These are phyloP conservation scores for Datisca glomerata DNA, from an alignment of 306 rosid genomes.

Conservation along the genomic window DNA sequence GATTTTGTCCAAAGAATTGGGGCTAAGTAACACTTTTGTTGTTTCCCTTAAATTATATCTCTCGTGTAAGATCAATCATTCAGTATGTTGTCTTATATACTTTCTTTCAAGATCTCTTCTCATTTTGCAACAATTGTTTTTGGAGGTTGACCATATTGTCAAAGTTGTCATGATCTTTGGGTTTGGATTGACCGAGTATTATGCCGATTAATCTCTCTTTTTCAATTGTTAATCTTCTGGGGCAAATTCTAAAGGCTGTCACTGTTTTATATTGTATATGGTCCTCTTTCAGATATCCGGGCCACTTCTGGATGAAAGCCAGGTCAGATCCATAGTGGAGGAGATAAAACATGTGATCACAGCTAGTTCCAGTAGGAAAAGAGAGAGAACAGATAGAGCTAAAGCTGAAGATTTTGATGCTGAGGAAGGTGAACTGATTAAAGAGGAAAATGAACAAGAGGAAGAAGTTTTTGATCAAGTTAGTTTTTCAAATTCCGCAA, in stretches of 20 bases:
- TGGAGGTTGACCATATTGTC: too few species aligned
- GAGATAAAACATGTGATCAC: constrained; percentile 92
- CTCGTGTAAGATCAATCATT: too few species aligned
- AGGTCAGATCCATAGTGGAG: constrained; percentile 73
- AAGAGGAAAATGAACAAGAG: constrained; percentile 98
- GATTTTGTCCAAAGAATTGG: too few species aligned
- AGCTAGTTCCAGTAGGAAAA: constrained; percentile 86
- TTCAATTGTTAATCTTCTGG: background rate
- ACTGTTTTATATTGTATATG: too few species aligned
- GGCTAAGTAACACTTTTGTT: too few species aligned
- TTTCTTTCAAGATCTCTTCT: too few species aligned
- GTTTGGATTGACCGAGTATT: background rate
- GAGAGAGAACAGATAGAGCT: constrained; percentile 77
- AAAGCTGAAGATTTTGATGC: constrained; percentile 97
- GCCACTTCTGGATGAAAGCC: constrained; percentile 76
- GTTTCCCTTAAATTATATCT: too few species aligned
- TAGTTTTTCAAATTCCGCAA: too few species aligned
- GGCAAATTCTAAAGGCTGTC: too few species aligned
- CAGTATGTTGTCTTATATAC: too few species aligned
- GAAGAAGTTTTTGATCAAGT: constrained; percentile 99
- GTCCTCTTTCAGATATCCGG: constrained; percentile 81
- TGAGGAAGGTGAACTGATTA: constrained; percentile 80
- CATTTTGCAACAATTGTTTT: too few species aligned
- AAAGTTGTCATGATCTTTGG: too few species aligned
- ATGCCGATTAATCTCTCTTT: background rate